These are phyloP conservation scores for Xylaria scruposa DNA, from an alignment of 495 filamentous ascomycete species.

Conservation along the genomic window DNA sequence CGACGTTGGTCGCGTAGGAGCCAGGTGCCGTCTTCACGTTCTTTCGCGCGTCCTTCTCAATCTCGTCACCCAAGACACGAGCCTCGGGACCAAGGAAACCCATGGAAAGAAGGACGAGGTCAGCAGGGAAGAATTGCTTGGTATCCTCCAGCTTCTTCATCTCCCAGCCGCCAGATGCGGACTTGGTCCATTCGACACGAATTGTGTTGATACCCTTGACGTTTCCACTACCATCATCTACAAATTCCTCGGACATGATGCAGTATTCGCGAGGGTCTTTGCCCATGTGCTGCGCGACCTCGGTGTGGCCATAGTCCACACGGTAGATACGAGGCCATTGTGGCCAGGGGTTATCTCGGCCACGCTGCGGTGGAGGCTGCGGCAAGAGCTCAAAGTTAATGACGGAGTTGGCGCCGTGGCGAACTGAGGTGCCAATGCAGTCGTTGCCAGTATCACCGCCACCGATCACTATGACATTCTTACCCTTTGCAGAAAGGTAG, in stretches of 20 bases:
- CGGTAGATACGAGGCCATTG: slow-evolving; percentile 99
- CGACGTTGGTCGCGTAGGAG: slow-evolving; percentile 85
- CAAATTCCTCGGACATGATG: slow-evolving; percentile 98
- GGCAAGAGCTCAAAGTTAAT: slow-evolving; percentile 98
- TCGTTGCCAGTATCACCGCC: slow-evolving; percentile 99
- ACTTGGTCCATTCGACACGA: slow-evolving; percentile 96
- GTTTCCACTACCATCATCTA: slow-evolving; percentile 85
- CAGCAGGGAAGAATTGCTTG: slow-evolving; percentile 96
- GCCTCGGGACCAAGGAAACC: slow-evolving; percentile 97
- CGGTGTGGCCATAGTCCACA: slow-evolving; percentile 95
- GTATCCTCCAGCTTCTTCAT: slow-evolving; percentile 98
- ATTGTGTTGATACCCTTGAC: slow-evolving; percentile 98
- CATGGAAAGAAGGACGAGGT: slow-evolving; percentile 97
- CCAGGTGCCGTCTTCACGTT: slow-evolving; percentile 97
- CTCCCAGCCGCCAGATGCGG: slow-evolving; percentile 90
- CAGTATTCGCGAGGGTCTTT: slow-evolving; percentile 98
- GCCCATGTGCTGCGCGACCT: slow-evolving; percentile 97
- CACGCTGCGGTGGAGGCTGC: slow-evolving; percentile 92
- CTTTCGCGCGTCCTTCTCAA: slow-evolving; percentile 93
- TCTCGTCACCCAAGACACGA: slow-evolving; percentile 80
- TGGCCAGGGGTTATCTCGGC: slow-evolving; percentile 97
- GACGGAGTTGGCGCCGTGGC: slow-evolving; percentile 95
- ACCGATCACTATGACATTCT: slow-evolving; percentile 96
- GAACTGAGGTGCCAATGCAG: slow-evolving; percentile 98
- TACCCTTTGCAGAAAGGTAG: slow-evolving; percentile 97